Percentiles rank a stretch among this genome's conserved stretches.
phyloP scores from a whole-genome alignment of 495 filamentous ascomycete species.

The Filosporella fistucella region DNA sequence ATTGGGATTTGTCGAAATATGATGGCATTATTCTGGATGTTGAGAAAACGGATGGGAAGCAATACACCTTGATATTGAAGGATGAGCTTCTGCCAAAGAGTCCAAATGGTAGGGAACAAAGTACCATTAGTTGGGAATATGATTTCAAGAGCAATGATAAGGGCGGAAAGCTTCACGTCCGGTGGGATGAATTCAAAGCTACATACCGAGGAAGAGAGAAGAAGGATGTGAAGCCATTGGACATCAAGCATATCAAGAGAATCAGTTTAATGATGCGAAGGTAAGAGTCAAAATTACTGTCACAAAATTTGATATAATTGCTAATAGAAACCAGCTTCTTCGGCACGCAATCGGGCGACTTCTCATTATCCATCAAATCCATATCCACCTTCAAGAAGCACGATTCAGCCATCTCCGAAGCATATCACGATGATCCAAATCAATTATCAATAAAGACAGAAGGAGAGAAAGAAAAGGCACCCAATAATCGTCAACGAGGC shows the following conservation, averaged over 20 bases:
- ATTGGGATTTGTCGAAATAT: slow-evolving; percentile 53
- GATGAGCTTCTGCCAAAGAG: slow-evolving; percentile 53
- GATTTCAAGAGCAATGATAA: slow-evolving; percentile 36
- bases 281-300: slow-evolving; percentile 48
- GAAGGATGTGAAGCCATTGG: slow-evolving; percentile 48
- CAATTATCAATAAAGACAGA: too few relatives aligned
- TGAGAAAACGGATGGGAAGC: slow-evolving; percentile 39
- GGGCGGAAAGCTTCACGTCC: slow-evolving; percentile 36
- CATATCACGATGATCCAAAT: slow-evolving; percentile 10
- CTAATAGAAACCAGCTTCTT: slow-evolving; percentile 56
- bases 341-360: slow-evolving; percentile 66
- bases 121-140: slow-evolving; percentile 53
- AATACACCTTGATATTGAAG: slow-evolving; percentile 70
- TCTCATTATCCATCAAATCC: slow-evolving; percentile 50
- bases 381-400: slow-evolving; percentile 36
- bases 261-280: slow-evolving; percentile 76
- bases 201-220: slow-evolving; percentile 67
- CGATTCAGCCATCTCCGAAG: neutral
- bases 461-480: neutral
- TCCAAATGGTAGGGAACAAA: slow-evolving; percentile 57
- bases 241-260: slow-evolving; percentile 54
- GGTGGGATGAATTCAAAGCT: slow-evolving; percentile 59
- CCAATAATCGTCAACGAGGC: neutral
- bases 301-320: neutral
- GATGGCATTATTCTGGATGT: slow-evolving; percentile 40